Base-by-base conservation (phyloP, 2,329 filamentous ascomycete genomes). In the Domatiomyces globalis region DNA sequence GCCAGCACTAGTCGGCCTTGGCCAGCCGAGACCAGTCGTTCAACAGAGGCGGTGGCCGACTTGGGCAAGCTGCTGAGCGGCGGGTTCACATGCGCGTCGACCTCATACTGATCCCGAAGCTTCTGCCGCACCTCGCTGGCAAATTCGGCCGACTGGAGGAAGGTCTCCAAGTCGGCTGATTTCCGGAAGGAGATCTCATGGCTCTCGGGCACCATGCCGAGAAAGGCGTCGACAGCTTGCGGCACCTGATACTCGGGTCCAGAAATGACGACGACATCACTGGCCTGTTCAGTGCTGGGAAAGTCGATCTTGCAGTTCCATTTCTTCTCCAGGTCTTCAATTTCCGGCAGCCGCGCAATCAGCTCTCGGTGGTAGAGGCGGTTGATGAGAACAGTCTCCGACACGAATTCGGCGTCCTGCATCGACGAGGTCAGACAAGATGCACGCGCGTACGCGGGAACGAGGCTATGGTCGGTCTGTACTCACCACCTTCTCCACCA, bases 261-360 rank as follows among this genome's bases (percentile, higher is more conserved):
- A 55, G 88, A 95, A 53, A 98, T 88, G 17, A 85, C 94, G 49
- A 98, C 88, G 63, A 94, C 85, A 63, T 98, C 92, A 66, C 90
- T 96, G 19, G 92, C 92, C 69, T 94, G 85, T 67, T 98, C 92
- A 8, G 92, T 96, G 70, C 89, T 95, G 6, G 92, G 92, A 66
- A 98, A 98, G 60, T 88, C 86, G 64, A 98, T 94, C 74, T 96
- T 96, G 81, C 92, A 98, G 68, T 96, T 96, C 84, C 89, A 96
- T 71, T 95, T 95, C 76, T 94, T 94, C 73, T 98, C 92, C 49
- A 98, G 76, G 61, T 92, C 87, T 59, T 96, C 90, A 52, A 98
- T 87, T 63, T 95, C 87, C 45, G 79, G 74, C 58, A 96, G 83
- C 54, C 89, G 87, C 54, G 86, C 79, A 65, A 98, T 84, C 54